Conservation (phyloP, 352 stramenopile species). For the Phytopythium boreale region DNA sequence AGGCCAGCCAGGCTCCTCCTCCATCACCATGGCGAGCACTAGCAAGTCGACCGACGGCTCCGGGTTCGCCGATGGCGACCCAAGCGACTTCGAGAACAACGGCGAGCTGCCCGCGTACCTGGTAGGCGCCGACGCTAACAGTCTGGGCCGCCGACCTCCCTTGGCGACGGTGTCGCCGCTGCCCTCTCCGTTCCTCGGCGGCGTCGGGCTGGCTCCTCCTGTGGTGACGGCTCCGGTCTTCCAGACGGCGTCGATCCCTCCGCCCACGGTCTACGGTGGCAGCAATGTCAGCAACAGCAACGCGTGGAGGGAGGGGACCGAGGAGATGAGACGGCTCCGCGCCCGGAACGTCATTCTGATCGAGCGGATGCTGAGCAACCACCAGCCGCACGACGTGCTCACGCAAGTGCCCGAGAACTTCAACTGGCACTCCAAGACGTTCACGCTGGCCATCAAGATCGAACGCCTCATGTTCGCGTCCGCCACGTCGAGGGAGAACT, state of each 20-base stretch:
- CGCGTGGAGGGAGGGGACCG: slow-evolving; percentile 4
- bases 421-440: slow-evolving; percentile 60
- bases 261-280: neutral
- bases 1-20: neutral
- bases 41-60: neutral
- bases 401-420: slow-evolving; percentile 55
- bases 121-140: neutral
- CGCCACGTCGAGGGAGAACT: slow-evolving; percentile 44
- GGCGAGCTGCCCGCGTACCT: slow-evolving; percentile 4
- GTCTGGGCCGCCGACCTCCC: neutral
- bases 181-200: neutral
- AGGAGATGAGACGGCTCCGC: slow-evolving; percentile 21
- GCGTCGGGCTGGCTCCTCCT: neutral
- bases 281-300: neutral
- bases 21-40: neutral
- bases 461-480: slow-evolving; percentile 57
- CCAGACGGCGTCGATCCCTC: neutral
- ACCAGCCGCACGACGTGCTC: slow-evolving; percentile 52
- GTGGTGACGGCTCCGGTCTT: neutral
- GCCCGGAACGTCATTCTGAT: slow-evolving; percentile 41
- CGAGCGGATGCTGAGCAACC: slow-evolving; percentile 53
- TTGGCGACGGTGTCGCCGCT: slow-evolving; percentile 3
- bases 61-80: neutral
- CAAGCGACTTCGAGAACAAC: slow-evolving; percentile 1
- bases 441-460: slow-evolving; percentile 58